Evolutionary conservation across 495 filamentous ascomycete species (phyloP).

Genomic region (Penicillium coffeae): DNA sequence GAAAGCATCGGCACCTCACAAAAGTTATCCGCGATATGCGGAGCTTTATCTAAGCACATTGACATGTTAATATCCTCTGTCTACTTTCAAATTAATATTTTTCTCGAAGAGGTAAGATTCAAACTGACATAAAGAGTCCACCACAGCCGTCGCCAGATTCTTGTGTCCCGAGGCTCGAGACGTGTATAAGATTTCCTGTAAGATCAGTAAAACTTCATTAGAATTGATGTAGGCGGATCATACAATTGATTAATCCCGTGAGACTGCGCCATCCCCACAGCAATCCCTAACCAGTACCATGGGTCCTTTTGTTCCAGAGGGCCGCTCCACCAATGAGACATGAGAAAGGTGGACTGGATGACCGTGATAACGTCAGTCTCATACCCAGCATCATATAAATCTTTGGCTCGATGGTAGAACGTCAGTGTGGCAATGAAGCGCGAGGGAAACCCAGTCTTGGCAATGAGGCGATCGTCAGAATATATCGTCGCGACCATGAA

Average conservation of each 20-base stretch:
- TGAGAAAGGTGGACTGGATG: constrained; percentile 16
- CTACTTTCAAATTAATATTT: neutral
- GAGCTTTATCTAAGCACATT: neutral
- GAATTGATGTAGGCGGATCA: neutral
- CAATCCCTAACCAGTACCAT: constrained; percentile 23
- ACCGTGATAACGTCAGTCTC: constrained; percentile 20
- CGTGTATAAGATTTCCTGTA: neutral
- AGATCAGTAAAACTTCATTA: neutral
- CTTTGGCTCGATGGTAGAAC: constrained; percentile 19
- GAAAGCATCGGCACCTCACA: neutral
- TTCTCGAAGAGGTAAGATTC: too few species aligned
- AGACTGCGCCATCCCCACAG: constrained; percentile 17
- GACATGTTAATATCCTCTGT: neutral
- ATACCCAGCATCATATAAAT: constrained; percentile 23
- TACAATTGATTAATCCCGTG: constrained; percentile 22
- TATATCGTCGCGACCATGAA: constrained; percentile 14
- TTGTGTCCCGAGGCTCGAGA: neutral
- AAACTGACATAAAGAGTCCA: neutral
- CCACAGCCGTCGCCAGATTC: neutral
- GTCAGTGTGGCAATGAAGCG: constrained; percentile 22
- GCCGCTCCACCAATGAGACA: constrained; percentile 22
- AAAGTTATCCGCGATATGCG: neutral
- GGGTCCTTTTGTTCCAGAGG: constrained; percentile 19
- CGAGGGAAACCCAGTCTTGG: constrained; percentile 17
- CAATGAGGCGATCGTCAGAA: constrained; percentile 12